Evolutionary conservation across 148 eudicot genomes (phyloP), one percentile per base, ranked within the genome.

Genomic region (Rhododendron kiyosumense): DNA sequence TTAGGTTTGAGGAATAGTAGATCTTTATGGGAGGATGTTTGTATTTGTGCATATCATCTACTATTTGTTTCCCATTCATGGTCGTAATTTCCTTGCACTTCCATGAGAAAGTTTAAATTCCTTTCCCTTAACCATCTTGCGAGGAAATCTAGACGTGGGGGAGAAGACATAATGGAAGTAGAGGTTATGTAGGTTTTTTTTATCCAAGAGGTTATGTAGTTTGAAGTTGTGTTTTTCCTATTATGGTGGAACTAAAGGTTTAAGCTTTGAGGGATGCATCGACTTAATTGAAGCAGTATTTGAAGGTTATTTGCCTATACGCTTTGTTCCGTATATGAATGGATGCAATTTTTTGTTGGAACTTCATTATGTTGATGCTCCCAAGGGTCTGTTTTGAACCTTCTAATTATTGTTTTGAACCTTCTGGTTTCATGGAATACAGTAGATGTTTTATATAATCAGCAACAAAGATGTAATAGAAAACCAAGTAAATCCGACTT

Each of bases 1-100:
- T 91, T 85, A 81, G 85, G 85, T 89, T 91, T 84, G 88, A 89
- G n/a, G 79, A 92, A 75, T 75, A 85, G 69, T 81, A 90, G 52
- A 22, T 81, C 82, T 57, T 85, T 84, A 24, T 14, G 77, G 15
- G 69, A 54, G n/a, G 26, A 81, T 48, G 38, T n/a, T 22, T 11
- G 84, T 59, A 22, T 18, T 7, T 81, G 79, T 8, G 20, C 49
- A 6, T 65, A 10, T 48, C 14, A n/a, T 48, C 20, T 79, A 9
- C 28, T 22, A 7, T 79, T 22, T 61, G 34, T 61, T 59, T 36
- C 84, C 20, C 41, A 4, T 82, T 82, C 18, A 10, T 57, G 38
- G 49, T 34, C 11, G 0, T 52, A 51, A 30, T 79, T 49, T 48
- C 10, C 83, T 52, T 34, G 61, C 69, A 30, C 14, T 52, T 54